Conservation (phyloP, 2,329 filamentous ascomycete species). For the Apiospora hydei region DNA sequence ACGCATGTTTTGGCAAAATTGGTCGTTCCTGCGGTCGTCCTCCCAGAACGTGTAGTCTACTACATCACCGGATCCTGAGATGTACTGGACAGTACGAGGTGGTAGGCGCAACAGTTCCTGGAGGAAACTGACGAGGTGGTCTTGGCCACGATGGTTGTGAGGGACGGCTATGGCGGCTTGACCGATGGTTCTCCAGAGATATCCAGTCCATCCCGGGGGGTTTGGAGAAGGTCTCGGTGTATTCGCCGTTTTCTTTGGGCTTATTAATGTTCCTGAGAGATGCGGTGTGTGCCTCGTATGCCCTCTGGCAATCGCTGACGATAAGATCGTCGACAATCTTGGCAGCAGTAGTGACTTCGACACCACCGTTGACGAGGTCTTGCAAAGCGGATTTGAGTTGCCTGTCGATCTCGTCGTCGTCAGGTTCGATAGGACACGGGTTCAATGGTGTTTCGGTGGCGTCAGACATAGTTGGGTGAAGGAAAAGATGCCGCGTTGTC, state of each 20-base stretch:
- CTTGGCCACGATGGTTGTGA: background rate
- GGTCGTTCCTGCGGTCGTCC: background rate
- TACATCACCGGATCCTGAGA: background rate
- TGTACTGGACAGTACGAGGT: background rate
- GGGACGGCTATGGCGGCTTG: slow-evolving; percentile 6
- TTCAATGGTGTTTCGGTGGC: background rate
- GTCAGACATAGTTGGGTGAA: background rate
- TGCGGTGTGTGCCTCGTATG: background rate
- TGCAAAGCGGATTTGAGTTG: background rate
- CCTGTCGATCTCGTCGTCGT: background rate
- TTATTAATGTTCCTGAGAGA: background rate
- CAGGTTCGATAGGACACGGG: background rate
- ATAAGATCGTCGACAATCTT: background rate
- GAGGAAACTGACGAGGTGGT: background rate
- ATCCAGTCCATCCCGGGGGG: background rate
- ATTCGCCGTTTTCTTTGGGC: background rate
- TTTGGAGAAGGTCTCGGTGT: background rate
- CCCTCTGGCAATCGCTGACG: background rate
- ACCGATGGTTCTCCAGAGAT: background rate
- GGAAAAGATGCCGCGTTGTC: background rate
- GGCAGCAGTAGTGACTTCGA: background rate
- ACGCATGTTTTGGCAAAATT: background rate
- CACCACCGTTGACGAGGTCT: background rate
- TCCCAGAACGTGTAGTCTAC: background rate
- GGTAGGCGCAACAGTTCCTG: background rate